A percentile compares a stretch with the other conserved stretches of the same genome.
Conservation (phyloP, 306 rosid genomes). For the Vicia faba region DNA sequence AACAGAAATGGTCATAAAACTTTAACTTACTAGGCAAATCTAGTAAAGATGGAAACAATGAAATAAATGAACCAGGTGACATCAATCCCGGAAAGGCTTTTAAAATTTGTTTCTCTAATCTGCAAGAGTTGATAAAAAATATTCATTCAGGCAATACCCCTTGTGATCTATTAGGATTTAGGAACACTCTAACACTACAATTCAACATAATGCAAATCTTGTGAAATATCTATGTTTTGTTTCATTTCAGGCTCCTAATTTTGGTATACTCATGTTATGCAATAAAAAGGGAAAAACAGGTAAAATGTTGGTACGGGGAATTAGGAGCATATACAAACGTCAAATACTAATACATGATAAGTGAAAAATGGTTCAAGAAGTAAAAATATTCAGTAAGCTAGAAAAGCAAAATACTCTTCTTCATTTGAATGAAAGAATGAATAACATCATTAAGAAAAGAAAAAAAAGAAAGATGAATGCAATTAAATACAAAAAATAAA, state of each 20-base stretch:
- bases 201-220: slow-evolving; percentile 11
- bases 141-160: slow-evolving; percentile 30
- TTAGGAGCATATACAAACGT: slow-evolving; percentile 1
- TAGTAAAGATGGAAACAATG: slow-evolving; percentile 68
- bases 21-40: slow-evolving; percentile 86
- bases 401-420: not conserved
- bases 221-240: slow-evolving; percentile 13
- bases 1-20: slow-evolving; percentile 20
- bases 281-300: slow-evolving; percentile 7
- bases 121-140: slow-evolving; percentile 45
- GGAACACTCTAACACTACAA: slow-evolving; percentile 14
- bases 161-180: not conserved
- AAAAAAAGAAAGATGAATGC: not conserved
- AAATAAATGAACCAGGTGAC: slow-evolving; percentile 92
- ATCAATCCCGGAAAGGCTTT: slow-evolving; percentile 75
- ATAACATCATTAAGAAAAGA: slow-evolving; percentile 2
- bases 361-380: slow-evolving; percentile 22
- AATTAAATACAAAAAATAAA: not conserved
- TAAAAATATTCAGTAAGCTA: not conserved
- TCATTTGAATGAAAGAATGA: not conserved
- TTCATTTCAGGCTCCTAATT: slow-evolving; percentile 14
- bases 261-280: slow-evolving; percentile 1
- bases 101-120: slow-evolving; percentile 72
- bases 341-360: not conserved
- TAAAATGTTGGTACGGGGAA: slow-evolving; percentile 11